These are phyloP conservation scores for Zoysia matrella DNA, from an alignment of 202 grass and related monocot genomes.

Conservation along the genomic window DNA sequence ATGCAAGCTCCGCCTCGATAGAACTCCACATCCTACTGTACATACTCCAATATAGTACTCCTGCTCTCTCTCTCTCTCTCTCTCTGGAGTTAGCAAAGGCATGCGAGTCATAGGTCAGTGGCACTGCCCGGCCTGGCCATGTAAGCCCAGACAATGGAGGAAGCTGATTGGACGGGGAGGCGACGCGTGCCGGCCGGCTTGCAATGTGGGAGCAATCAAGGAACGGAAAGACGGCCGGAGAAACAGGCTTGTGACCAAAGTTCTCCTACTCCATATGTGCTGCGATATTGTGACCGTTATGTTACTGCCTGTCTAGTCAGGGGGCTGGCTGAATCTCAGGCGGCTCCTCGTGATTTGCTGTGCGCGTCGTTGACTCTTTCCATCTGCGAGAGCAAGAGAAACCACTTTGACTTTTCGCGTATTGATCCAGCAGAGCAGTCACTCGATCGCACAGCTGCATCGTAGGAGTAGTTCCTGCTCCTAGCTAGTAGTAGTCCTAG, in stretches of 20 bases:
- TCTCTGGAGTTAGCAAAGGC: neutral
- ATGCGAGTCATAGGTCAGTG: constrained; percentile 19
- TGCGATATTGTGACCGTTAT: constrained; percentile 14
- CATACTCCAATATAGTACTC: no score
- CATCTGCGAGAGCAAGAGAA: neutral
- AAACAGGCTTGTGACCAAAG: constrained; percentile 32
- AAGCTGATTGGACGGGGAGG: neutral
- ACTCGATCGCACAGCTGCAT: neutral
- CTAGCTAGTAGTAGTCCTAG: neutral
- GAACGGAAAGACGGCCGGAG: constrained; percentile 5
- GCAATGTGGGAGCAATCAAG: constrained; percentile 2
- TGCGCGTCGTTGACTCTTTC: constrained; percentile 22
- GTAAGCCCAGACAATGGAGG: constrained; percentile 40
- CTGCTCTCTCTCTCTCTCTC: neutral
- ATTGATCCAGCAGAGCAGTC: neutral
- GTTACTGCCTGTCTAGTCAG: constrained; percentile 15
- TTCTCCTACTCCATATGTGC: constrained; percentile 3
- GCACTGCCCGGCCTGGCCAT: constrained; percentile 15
- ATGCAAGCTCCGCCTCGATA: no score
- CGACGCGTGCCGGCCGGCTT: neutral
- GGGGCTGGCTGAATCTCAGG: constrained; percentile 18
- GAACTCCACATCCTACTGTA: no score
- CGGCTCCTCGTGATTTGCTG: constrained; percentile 26
- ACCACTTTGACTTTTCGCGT: neutral
- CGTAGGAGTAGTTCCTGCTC: neutral